Evolutionary conservation across 2,329 filamentous ascomycete species (phyloP).

Genomic region (Venturia effusa): DNA sequence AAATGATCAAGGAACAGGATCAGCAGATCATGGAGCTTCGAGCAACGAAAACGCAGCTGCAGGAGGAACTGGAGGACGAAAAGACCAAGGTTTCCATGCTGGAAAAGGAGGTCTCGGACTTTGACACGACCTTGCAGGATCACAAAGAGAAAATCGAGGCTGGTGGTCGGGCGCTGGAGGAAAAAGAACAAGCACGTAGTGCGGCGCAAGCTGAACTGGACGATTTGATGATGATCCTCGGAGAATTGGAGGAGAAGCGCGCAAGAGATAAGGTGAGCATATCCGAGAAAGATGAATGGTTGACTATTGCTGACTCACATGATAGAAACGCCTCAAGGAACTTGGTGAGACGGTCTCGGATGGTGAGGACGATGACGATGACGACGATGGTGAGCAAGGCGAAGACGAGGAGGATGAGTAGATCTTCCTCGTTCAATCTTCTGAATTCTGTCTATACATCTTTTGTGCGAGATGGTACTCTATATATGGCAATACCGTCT

Average conservation of each 20-base stretch:
- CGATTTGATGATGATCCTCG: conserved; percentile 36
- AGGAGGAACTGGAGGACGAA: conserved; percentile 13
- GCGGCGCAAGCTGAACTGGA: conserved; percentile 34
- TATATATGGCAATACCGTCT: too few species aligned
- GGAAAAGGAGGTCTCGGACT: conserved; percentile 12
- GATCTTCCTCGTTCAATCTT: neutral
- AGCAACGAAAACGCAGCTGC: conserved; percentile 13
- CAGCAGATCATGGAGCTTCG: conserved; percentile 9
- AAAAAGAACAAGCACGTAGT: conserved; percentile 28
- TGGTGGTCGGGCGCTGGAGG: conserved; percentile 24
- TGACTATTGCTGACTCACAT: conserved; percentile 19
- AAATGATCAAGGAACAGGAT: neutral
- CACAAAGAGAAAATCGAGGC: conserved; percentile 19
- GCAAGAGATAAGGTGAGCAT: conserved; percentile 25
- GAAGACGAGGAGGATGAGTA: conserved; percentile 23
- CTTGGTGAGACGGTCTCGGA: conserved; percentile 33
- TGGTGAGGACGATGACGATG: conserved; percentile 33
- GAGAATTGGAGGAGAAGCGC: conserved; percentile 36
- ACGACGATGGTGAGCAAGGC: conserved; percentile 37
- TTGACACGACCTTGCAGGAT: conserved; percentile 16
- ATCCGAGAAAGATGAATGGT: neutral
- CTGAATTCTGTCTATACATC: neutral
- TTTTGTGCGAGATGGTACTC: too few species aligned
- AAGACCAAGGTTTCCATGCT: conserved; percentile 11
- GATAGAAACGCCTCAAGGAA: conserved; percentile 36